Percentiles rank a stretch among this genome's conserved stretches.
Conservation (phyloP, 106 monocot species). For the Iris macrosiphon region DNA sequence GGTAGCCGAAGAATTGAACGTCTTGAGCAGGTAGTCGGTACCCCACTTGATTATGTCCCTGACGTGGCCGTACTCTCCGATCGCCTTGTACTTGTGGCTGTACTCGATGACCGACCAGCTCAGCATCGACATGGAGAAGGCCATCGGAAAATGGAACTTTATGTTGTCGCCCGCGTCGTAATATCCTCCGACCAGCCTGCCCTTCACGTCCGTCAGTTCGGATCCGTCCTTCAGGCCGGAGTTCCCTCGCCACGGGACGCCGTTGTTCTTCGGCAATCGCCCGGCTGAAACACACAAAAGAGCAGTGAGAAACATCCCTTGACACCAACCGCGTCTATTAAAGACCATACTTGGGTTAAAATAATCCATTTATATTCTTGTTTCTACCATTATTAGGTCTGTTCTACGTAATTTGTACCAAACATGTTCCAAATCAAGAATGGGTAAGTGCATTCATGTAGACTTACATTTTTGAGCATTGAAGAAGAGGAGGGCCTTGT, state of each 20-base stretch:
- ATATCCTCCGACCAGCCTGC: conserved; percentile 39
- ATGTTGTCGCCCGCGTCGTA: conserved; percentile 58
- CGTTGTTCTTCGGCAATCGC: conserved; percentile 25
- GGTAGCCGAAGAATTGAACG: conserved; percentile 44
- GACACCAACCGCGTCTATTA: too few species aligned
- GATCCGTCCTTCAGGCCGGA: conserved; percentile 26
- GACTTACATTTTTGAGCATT: conserved; percentile 84
- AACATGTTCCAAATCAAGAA: too few species aligned
- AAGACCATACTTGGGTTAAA: too few species aligned
- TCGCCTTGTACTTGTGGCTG: conserved; percentile 33
- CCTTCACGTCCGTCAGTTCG: conserved; percentile 11
- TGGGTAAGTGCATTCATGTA: too few species aligned
- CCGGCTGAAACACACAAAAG: too few species aligned
- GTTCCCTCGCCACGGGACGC: conserved; percentile 23
- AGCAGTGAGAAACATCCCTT: too few species aligned
- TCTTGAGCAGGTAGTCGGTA: conserved; percentile 35
- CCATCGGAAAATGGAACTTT: conserved; percentile 51
- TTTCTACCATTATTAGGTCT: too few species aligned
- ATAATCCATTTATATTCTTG: too few species aligned
- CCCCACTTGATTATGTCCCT: conserved; percentile 50
- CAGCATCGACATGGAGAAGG: conserved; percentile 36
- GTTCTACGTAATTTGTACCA: too few species aligned
- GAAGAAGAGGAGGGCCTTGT: conserved; percentile 97
- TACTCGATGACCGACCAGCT: conserved; percentile 53
- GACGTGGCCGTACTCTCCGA: conserved; percentile 36